Percentiles rank a stretch among this genome's conserved stretches.
phyloP scores from a whole-genome alignment of 192 early-diverging fungal genomes.

The Backusella sp. region DNA sequence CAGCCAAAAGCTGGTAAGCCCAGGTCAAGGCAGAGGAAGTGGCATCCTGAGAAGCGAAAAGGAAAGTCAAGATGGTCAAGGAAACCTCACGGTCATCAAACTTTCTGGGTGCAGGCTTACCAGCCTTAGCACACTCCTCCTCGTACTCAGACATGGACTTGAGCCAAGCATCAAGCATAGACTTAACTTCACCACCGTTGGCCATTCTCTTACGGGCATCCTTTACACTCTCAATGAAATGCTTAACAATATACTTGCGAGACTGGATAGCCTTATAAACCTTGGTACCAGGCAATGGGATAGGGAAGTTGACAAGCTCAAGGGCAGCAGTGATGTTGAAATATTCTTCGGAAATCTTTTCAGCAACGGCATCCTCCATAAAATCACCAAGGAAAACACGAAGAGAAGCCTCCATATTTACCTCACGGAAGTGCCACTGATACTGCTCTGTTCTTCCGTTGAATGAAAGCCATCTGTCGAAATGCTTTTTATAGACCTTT shows the following conservation, averaged over 20 bases:
- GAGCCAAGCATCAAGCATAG: conserved; percentile 44
- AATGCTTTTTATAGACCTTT: conserved; percentile 40
- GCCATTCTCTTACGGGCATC: conserved; percentile 33
- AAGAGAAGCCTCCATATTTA: conserved; percentile 45
- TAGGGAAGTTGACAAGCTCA: conserved; percentile 46
- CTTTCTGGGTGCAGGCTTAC: conserved; percentile 25
- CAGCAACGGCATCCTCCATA: conserved; percentile 32
- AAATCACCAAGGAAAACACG: conserved; percentile 41
- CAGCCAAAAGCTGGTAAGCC: conserved; percentile 43
- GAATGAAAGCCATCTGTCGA: conserved; percentile 36
- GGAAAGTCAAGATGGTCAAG: conserved; percentile 43
- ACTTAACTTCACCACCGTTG: conserved; percentile 23
- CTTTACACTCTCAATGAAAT: conserved; percentile 40
- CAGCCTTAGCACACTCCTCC: conserved; percentile 15
- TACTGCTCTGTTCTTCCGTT: conserved; percentile 32
- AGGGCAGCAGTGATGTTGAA: conserved; percentile 48
- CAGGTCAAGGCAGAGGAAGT: conserved; percentile 46
- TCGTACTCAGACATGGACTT: conserved; percentile 30
- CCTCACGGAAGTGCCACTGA: conserved; percentile 41
- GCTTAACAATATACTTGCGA: conserved; percentile 42
- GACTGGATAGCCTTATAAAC: conserved; percentile 43
- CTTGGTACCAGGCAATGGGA: conserved; percentile 44
- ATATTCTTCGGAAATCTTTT: conserved; percentile 39
- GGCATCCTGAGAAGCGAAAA: conserved; percentile 47
- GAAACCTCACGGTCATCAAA: conserved; percentile 41